phyloP scores from a whole-genome alignment of 805 yeast species.

The Ogataea trehaloabstinens region DNA sequence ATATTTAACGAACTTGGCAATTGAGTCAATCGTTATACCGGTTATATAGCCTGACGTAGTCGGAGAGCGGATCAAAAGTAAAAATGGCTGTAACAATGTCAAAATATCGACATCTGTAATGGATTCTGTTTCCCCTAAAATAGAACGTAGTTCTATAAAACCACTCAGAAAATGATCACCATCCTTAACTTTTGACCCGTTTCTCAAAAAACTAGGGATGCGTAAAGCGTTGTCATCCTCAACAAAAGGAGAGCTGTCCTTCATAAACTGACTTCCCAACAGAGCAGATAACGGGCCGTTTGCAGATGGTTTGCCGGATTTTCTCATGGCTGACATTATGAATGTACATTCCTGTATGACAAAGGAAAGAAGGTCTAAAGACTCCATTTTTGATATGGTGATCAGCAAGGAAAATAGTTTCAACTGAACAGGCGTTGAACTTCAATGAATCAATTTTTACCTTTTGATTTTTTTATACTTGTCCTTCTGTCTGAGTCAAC shows the following conservation, averaged over 20 bases:
- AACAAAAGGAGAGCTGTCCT: constrained; percentile 26
- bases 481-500: too few species aligned
- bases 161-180: constrained; percentile 67
- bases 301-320: constrained; percentile 57
- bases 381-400: constrained; percentile 11
- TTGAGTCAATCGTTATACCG: constrained; percentile 70
- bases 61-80: constrained; percentile 78
- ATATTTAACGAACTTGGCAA: constrained; percentile 70
- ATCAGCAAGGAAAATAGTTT: too few species aligned
- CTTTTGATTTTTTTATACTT: too few species aligned
- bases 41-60: constrained; percentile 86
- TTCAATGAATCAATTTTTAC: too few species aligned
- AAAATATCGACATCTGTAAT: constrained; percentile 63
- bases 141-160: constrained; percentile 73
- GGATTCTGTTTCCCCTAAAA: constrained; percentile 53
- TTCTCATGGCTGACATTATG: constrained; percentile 86
- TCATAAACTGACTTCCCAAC: constrained; percentile 52
- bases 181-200: constrained; percentile 31
- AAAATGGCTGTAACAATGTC: constrained; percentile 81
- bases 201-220: constrained; percentile 24
- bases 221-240: constrained; percentile 30
- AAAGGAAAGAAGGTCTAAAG: constrained; percentile 77
- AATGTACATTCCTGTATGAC: constrained; percentile 86
- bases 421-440: too few species aligned
- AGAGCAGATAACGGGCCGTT: constrained; percentile 81